These are phyloP conservation scores for Fusarium sp. DNA, from an alignment of 2,329 filamentous ascomycete genomes.

Conservation along the genomic window DNA sequence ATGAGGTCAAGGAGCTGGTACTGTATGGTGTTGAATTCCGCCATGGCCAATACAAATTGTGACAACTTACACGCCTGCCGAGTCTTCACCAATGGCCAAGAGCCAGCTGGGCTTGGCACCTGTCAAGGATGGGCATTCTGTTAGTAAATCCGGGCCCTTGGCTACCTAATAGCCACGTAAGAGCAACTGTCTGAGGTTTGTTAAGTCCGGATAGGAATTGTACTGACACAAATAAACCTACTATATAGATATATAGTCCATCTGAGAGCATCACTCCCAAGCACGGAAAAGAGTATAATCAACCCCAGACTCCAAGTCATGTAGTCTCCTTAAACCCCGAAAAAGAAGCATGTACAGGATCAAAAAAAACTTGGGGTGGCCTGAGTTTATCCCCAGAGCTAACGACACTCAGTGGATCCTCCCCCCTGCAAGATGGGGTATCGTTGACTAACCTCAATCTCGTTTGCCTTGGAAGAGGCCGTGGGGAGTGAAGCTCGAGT, in stretches of 20 bases:
- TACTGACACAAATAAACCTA: not conserved
- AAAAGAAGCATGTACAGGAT: conserved; percentile 18
- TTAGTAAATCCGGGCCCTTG: conserved; percentile 41
- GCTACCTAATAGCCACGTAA: conserved; percentile 45
- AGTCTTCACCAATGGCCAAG: conserved; percentile 23
- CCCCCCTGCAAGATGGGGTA: conserved; percentile 21
- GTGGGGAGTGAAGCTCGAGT: conserved; percentile 27
- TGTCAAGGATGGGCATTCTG: conserved; percentile 37
- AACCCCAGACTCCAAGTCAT: not conserved
- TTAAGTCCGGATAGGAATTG: not conserved
- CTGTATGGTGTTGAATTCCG: conserved; percentile 3
- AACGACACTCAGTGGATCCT: conserved; percentile 2
- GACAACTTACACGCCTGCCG: conserved; percentile 27
- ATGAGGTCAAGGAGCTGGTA: not conserved
- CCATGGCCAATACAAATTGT: conserved; percentile 33
- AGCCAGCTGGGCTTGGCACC: conserved; percentile 30
- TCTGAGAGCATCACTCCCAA: no score
- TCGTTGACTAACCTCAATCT: conserved; percentile 41
- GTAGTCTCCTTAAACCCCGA: conserved; percentile 23
- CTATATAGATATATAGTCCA: not conserved
- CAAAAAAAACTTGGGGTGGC: conserved; percentile 29
- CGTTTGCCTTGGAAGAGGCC: conserved; percentile 39
- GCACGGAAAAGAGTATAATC: conserved; percentile 15
- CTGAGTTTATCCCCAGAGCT: conserved; percentile 38
- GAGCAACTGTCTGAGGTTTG: conserved; percentile 25